Percentiles rank a stretch among this genome's conserved stretches.
phyloP scores from a whole-genome alignment of 2,329 filamentous ascomycete genomes.

The Ophidiomyces ophidiicola region DNA sequence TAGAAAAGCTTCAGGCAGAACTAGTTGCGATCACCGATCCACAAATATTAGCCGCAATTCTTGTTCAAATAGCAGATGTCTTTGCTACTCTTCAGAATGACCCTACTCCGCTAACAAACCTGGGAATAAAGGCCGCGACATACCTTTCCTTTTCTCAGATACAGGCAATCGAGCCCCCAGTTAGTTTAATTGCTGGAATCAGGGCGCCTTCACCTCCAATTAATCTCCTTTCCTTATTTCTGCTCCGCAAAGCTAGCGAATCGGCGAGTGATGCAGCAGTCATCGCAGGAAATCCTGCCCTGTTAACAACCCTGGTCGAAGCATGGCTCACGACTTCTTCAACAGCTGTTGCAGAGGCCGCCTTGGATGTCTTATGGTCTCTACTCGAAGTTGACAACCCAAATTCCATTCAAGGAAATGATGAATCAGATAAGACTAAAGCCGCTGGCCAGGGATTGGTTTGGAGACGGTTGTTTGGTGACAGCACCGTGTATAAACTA shows the following conservation, averaged over 20 bases:
- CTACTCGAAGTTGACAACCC: conserved; percentile 41
- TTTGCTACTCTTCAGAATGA: conserved; percentile 46
- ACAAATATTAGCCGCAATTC: conserved; percentile 28
- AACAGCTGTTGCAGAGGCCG: conserved; percentile 43
- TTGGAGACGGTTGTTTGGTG: conserved; percentile 51
- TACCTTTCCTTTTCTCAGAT: conserved; percentile 41
- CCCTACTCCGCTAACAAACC: conserved; percentile 42
- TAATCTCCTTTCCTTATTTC: conserved; percentile 43
- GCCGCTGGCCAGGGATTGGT: conserved; percentile 41
- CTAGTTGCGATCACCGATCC: conserved; percentile 27
- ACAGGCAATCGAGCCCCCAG: conserved; percentile 35
- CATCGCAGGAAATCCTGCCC: conserved; percentile 44
- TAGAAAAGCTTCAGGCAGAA: conserved; percentile 41
- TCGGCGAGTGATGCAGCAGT: conserved; percentile 44
- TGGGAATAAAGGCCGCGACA: conserved; percentile 40
- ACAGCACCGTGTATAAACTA: conserved; percentile 45
- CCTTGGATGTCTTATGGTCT: conserved; percentile 41
- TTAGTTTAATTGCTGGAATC: conserved; percentile 46
- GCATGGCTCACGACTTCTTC: conserved; percentile 48
- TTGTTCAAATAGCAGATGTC: conserved; percentile 39
- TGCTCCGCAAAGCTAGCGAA: conserved; percentile 45
- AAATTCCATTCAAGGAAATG: conserved; percentile 17
- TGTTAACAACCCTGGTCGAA: conserved; percentile 44
- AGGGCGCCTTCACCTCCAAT: conserved; percentile 40
- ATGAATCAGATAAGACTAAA: conserved; percentile 22